Evolutionary conservation across 2,329 filamentous ascomycete genomes (phyloP).

Genomic region (Alternaria solani): DNA sequence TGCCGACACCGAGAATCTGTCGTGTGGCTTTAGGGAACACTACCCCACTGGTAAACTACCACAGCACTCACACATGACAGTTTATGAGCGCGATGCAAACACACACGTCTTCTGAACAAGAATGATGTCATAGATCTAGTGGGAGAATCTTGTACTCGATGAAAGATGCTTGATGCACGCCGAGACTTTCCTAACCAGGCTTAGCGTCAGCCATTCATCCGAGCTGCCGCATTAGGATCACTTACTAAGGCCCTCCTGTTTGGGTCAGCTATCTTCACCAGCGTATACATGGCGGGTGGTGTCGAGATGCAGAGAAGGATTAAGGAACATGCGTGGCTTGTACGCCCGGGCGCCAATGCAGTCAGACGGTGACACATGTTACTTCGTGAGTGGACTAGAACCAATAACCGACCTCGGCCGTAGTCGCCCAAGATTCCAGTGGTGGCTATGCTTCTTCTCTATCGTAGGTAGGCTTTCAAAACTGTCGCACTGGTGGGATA

Average conservation of each 20-base stretch:
- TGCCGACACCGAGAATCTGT: no score
- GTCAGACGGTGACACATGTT: background rate
- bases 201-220: background rate
- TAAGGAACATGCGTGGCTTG: background rate
- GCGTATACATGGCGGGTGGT: background rate
- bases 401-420: background rate
- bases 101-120: no score
- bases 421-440: background rate
- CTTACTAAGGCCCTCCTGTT: background rate
- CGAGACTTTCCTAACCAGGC: slow-evolving; percentile 2
- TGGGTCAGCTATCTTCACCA: background rate
- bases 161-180: background rate
- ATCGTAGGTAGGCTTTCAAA: background rate
- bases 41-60: no score
- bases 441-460: background rate
- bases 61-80: no score
- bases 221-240: background rate
- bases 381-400: background rate
- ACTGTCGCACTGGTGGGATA: background rate
- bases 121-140: background rate
- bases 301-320: background rate
- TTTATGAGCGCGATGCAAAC: no score
- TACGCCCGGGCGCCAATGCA: background rate
- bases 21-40: no score
- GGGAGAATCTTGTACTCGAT: background rate